Conservation (phyloP, 345 rosid species). For the Stellera chamaejasme region DNA sequence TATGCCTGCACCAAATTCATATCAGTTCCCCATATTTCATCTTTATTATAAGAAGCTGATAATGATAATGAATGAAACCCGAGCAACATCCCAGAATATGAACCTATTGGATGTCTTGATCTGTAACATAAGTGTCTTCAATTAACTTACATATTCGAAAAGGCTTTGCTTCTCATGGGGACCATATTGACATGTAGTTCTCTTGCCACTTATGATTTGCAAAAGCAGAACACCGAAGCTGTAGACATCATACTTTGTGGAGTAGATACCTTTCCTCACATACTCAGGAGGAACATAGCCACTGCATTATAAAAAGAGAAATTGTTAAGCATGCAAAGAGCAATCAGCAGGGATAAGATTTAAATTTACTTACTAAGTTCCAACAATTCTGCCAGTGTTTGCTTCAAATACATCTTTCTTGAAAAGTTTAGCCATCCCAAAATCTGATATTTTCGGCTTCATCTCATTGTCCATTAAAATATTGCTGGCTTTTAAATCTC, state of each 20-base stretch:
- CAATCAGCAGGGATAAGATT: neutral
- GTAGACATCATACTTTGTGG: conserved; percentile 40
- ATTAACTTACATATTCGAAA: conserved; percentile 27
- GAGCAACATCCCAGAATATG: no score
- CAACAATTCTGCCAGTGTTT: conserved; percentile 27
- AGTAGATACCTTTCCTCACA: conserved; percentile 33
- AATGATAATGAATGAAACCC: neutral
- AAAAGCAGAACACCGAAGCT: conserved; percentile 47
- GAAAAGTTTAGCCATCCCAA: conserved; percentile 36
- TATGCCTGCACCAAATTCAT: conserved; percentile 5
- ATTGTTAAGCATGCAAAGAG: neutral
- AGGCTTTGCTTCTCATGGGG: conserved; percentile 21
- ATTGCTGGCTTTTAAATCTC: conserved; percentile 19
- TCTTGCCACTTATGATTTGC: conserved; percentile 42
- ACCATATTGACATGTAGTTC: conserved; percentile 22
- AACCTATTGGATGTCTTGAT: no score
- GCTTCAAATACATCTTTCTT: conserved; percentile 26
- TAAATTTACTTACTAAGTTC: conserved; percentile 28
- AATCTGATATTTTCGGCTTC: conserved; percentile 43
- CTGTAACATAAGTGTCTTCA: neutral
- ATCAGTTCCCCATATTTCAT: neutral
- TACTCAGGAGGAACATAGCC: conserved; percentile 50
- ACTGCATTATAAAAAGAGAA: conserved; percentile 13
- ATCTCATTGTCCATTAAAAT: conserved; percentile 1
- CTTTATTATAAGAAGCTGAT: neutral